Conservation (phyloP, 2,329 filamentous ascomycete species). For the Nakataea oryzae region DNA sequence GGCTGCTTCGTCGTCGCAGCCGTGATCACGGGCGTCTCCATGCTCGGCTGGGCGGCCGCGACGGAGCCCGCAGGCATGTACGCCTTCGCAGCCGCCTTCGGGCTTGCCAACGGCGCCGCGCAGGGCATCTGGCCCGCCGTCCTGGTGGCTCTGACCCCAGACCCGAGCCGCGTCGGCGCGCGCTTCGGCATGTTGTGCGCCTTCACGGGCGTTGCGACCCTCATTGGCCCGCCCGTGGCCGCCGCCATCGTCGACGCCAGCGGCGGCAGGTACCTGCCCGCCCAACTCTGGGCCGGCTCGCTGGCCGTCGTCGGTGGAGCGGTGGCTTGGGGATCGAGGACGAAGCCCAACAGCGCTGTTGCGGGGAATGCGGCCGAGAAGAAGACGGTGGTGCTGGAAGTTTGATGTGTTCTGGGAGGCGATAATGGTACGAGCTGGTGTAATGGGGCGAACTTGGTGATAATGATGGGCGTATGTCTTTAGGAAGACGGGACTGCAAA, state of each 20-base stretch:
- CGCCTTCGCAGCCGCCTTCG: slow-evolving; percentile 31
- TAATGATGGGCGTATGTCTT: neutral
- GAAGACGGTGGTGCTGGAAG: neutral
- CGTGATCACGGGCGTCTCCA: slow-evolving; percentile 25
- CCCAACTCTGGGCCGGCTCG: slow-evolving; percentile 10
- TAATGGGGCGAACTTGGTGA: neutral
- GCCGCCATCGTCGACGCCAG: slow-evolving; percentile 7
- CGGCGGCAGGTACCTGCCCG: slow-evolving; percentile 6
- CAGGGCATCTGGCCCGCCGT: slow-evolving; percentile 23
- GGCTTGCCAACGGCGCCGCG: slow-evolving; percentile 29
- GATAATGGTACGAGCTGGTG: neutral
- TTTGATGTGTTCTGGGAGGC: neutral
- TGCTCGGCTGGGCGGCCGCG: slow-evolving; percentile 39
- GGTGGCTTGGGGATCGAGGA: slow-evolving; percentile 1
- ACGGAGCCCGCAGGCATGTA: slow-evolving; percentile 26
- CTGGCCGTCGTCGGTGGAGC: slow-evolving; percentile 8
- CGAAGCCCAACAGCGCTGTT: neutral
- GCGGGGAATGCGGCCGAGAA: neutral
- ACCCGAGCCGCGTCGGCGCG: slow-evolving; percentile 27
- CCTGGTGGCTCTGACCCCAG: slow-evolving; percentile 25
- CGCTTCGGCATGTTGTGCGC: slow-evolving; percentile 33
- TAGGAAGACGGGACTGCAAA: neutral
- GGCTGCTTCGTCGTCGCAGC: slow-evolving; percentile 30
- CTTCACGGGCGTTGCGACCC: slow-evolving; percentile 25
- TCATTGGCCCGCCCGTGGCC: slow-evolving; percentile 27